Evolutionary conservation across 2,329 filamentous ascomycete species (phyloP).

Genomic region (Waltergamsia citrina): DNA sequence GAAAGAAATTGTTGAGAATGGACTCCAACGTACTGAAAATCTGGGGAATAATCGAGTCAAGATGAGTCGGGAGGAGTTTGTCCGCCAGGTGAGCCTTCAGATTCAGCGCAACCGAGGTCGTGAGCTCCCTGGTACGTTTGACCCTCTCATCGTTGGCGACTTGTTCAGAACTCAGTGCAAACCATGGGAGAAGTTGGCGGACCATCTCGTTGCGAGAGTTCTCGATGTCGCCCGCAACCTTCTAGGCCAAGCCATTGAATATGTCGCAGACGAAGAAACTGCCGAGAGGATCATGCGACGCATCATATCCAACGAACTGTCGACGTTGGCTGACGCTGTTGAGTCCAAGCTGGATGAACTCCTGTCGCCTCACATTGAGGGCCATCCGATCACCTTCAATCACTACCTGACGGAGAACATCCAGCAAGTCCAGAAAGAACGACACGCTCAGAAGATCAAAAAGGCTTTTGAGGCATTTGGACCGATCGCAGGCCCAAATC

Average conservation of each 20-base stretch:
- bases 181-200: conserved; percentile 41
- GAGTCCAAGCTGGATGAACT: conserved; percentile 33
- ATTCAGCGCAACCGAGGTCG: conserved; percentile 18
- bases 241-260: conserved; percentile 29
- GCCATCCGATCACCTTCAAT: conserved; percentile 44
- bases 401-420: conserved; percentile 31
- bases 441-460: conserved; percentile 7
- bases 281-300: neutral
- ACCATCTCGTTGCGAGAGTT: conserved; percentile 6
- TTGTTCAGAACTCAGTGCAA: conserved; percentile 49
- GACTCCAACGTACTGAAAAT: too few relatives aligned
- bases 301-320: conserved; percentile 23
- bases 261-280: conserved; percentile 21
- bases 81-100: conserved; percentile 1
- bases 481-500: too few relatives aligned
- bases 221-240: conserved; percentile 35
- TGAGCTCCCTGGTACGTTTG: conserved; percentile 53
- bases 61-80: too few relatives aligned
- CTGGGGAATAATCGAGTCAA: too few relatives aligned
- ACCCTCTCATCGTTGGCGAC: conserved; percentile 46
- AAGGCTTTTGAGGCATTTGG: conserved; percentile 8
- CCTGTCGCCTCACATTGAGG: conserved; percentile 29
- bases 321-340: conserved; percentile 19
- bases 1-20: too few relatives aligned
- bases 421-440: conserved; percentile 14